Evolutionary conservation across 1,284 basidiomycete species (phyloP), one percentile per base, ranked within the genome.

Genomic region (Cryptococcus sp.): DNA sequence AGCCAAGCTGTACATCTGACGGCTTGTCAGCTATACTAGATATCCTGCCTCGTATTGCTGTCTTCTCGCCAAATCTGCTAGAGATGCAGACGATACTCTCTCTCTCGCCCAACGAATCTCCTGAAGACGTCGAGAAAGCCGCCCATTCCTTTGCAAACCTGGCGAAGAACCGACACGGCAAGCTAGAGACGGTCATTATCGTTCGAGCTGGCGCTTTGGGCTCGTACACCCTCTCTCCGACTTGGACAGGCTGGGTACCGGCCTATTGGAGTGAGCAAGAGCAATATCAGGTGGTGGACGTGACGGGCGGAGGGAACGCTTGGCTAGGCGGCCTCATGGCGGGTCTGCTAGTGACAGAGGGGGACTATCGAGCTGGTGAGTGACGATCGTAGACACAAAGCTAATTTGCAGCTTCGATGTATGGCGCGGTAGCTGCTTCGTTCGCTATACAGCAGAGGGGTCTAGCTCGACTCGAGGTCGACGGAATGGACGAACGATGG

Each of bases 281-380:
- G 52, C 57, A 69, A 24, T 68, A 73, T 19, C 80, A 77, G 48
- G 77, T 94, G 10, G 79, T 86, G 1, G 90, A 94, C 69, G 86
- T 90, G 11, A 94, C 91, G 44, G 88, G 87, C 37, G 89, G 87
- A 5, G 90, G 90, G 10, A 94, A 94, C 71, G 80, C 82, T 44
- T 94, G 92, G 68, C 73, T 93, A 28, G 91, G 90, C 10, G 86
- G 88, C 0, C 75, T 93, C 7, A 81, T 80, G 14, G 89, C 87
- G 5, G 88, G 88, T 0, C 65, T 92, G 42, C 53, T 76, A 12
- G 58, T 83, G 39, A 72, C 78, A 25, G 60, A 77, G 21, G 82
- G 80, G 0, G 79, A 90, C 64, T 70, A 84, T 11, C 76, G 78
- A 41, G 71, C 81, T 75, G 87, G 87, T 87, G 55, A 53, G 76